Conservation (phyloP, 345 rosid genomes). For the Arabis alpina region DNA sequence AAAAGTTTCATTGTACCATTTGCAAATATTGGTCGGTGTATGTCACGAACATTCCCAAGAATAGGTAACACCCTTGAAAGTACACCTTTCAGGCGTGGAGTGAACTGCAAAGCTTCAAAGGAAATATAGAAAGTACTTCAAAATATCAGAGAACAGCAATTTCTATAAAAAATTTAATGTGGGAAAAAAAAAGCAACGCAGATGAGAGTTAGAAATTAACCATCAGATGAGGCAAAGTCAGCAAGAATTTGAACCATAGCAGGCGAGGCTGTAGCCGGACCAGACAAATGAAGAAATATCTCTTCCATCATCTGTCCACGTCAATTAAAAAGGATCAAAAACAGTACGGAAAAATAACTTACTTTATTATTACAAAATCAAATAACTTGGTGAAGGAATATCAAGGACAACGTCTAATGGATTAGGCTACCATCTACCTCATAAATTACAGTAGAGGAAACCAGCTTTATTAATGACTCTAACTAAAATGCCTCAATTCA, state of each 20-base stretch:
- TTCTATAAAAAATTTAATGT: conserved; percentile 21
- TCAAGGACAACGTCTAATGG: conserved; percentile 4
- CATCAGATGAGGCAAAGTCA: conserved; percentile 95
- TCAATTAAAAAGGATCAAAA: conserved; percentile 25
- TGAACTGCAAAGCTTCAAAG: conserved; percentile 89
- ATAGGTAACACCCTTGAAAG: conserved; percentile 85
- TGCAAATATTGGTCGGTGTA: conserved; percentile 89
- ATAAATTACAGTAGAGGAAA: conserved; percentile 10
- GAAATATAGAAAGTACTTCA: conserved; percentile 44
- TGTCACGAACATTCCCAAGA: conserved; percentile 90
- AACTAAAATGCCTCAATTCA: conserved; percentile 19
- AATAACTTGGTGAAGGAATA: conserved; percentile 8
- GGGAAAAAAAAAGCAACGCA: conserved; percentile 21
- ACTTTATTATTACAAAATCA: neutral
- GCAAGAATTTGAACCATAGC: conserved; percentile 98
- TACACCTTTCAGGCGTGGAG: conserved; percentile 88
- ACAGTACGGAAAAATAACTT: conserved; percentile 22
- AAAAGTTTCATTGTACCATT: conserved; percentile 60
- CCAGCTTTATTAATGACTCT: conserved; percentile 12
- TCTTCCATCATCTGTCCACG: conserved; percentile 94
- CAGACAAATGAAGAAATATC: conserved; percentile 76
- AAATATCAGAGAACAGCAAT: conserved; percentile 42
- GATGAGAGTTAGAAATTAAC: conserved; percentile 53
- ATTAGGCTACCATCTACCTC: conserved; percentile 26
- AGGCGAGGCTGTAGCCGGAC: conserved; percentile 77